These are phyloP conservation scores for Mortierella sp. DNA, from an alignment of 371 early-diverging fungal genomes.

Conservation along the genomic window DNA sequence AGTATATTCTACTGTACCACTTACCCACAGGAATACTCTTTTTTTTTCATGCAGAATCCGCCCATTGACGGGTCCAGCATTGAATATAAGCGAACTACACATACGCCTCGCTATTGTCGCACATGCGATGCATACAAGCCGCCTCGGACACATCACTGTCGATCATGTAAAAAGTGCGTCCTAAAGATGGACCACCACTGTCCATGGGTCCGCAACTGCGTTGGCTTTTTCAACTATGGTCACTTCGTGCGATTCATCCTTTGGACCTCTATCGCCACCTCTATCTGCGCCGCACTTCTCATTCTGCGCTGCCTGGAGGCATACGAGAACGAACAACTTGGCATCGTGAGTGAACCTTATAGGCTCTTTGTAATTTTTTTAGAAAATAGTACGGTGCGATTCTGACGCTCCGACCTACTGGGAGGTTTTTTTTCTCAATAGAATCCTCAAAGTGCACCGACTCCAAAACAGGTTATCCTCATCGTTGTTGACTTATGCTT, in stretches of 20 bases:
- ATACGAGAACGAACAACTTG: constrained; percentile 58
- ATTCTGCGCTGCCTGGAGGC: constrained; percentile 59
- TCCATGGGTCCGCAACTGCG: constrained; percentile 97
- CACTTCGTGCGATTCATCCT: constrained; percentile 91
- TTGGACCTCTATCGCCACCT: constrained; percentile 74
- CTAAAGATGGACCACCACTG: constrained; percentile 97
- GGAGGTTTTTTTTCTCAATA: not conserved
- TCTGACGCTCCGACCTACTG: too few species aligned
- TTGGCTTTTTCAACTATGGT: constrained; percentile 90
- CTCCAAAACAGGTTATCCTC: constrained; percentile 69
- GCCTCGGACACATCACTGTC: constrained; percentile 87
- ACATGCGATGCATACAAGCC: constrained; percentile 84
- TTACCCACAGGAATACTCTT: too few species aligned
- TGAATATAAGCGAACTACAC: constrained; percentile 39
- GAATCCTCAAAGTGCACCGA: constrained; percentile 59
- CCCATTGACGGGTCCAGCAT: constrained; percentile 40
- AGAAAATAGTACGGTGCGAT: not conserved
- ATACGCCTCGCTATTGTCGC: constrained; percentile 79
- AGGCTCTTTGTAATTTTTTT: not conserved
- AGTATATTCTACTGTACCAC: not conserved
- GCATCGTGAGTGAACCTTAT: constrained; percentile 26
- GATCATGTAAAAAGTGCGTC: constrained; percentile 81
- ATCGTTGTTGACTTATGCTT: constrained; percentile 80
- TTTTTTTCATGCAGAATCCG: constrained; percentile 17
- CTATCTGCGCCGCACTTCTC: constrained; percentile 57